These are phyloP conservation scores for Backusella mclennaniae DNA, from an alignment of 192 early-diverging fungal species.

Conservation along the genomic window DNA sequence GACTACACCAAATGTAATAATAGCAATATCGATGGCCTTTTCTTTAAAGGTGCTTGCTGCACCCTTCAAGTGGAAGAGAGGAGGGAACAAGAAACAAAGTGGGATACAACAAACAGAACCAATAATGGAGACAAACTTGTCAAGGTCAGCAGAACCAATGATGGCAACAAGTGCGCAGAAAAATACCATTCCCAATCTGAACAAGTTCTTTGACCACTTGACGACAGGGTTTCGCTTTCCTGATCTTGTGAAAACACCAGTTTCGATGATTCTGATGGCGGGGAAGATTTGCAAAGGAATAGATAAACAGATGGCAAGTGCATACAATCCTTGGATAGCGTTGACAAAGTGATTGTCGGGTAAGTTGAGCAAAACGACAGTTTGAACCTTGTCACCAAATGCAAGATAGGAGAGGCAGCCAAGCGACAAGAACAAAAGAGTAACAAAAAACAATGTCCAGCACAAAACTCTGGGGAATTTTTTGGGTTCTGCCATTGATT, in stretches of 20 bases:
- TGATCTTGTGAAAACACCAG: conserved; percentile 51
- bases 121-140: conserved; percentile 70
- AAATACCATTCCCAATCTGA: conserved; percentile 52
- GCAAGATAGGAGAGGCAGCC: conserved; percentile 59
- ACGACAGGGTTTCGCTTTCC: conserved; percentile 55
- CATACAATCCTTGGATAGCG: conserved; percentile 66
- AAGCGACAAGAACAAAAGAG: conserved; percentile 42
- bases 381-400: conserved; percentile 68
- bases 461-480: conserved; percentile 52
- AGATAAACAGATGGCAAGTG: conserved; percentile 71
- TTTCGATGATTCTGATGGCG: conserved; percentile 67
- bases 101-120: conserved; percentile 65
- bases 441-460: conserved; percentile 44
- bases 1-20: conserved; percentile 66
- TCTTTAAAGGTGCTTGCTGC: conserved; percentile 48
- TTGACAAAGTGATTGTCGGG: conserved; percentile 50
- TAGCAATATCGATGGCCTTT: conserved; percentile 54
- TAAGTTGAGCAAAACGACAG: conserved; percentile 71
- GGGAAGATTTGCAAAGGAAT: conserved; percentile 76
- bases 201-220: conserved; percentile 77
- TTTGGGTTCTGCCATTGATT: conserved; percentile 56
- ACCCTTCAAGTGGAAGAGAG: conserved; percentile 69
- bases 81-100: conserved; percentile 73
- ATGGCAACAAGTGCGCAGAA: conserved; percentile 58
- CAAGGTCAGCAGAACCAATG: conserved; percentile 58